phyloP scores from a whole-genome alignment of 331 rosid genomes.

The Phaseolus coccineus region DNA sequence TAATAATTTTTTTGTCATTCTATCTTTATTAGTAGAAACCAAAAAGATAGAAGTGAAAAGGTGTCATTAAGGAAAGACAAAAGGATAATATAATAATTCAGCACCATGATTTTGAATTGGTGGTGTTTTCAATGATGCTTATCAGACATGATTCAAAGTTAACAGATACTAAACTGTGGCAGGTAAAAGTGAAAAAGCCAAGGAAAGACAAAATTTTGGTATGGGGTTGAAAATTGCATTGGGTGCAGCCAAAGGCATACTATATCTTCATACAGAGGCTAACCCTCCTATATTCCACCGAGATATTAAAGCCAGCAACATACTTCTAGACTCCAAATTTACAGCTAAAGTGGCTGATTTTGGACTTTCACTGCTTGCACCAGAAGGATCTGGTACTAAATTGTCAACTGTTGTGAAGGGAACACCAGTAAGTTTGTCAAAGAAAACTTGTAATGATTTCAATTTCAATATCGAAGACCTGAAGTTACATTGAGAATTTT shows the following conservation, averaged over 20 bases:
- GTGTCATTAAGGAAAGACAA: background rate
- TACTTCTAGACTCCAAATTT: constrained; percentile 72
- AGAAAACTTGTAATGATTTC: background rate
- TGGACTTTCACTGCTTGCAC: constrained; percentile 85
- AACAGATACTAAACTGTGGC: constrained; percentile 42
- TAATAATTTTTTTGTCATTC: background rate
- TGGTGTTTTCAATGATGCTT: background rate
- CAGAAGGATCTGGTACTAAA: constrained; percentile 63
- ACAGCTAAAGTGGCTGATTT: constrained; percentile 88
- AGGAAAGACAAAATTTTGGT: constrained; percentile 56
- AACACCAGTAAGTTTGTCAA: constrained; percentile 74
- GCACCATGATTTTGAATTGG: background rate
- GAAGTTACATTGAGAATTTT: constrained; percentile 15
- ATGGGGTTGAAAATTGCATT: constrained; percentile 68
- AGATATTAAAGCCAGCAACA: constrained; percentile 84
- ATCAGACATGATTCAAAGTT: background rate
- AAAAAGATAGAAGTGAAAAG: background rate
- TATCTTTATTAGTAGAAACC: background rate
- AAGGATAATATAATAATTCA: background rate
- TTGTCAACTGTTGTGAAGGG: constrained; percentile 87
- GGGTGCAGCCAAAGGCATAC: constrained; percentile 80
- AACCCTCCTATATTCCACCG: constrained; percentile 93
- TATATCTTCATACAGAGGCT: constrained; percentile 90
- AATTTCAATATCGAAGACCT: background rate
- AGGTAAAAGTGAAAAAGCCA: constrained; percentile 54